Conservation (phyloP, 192 early-diverging fungal species). For the Backusella tarrabulga region DNA sequence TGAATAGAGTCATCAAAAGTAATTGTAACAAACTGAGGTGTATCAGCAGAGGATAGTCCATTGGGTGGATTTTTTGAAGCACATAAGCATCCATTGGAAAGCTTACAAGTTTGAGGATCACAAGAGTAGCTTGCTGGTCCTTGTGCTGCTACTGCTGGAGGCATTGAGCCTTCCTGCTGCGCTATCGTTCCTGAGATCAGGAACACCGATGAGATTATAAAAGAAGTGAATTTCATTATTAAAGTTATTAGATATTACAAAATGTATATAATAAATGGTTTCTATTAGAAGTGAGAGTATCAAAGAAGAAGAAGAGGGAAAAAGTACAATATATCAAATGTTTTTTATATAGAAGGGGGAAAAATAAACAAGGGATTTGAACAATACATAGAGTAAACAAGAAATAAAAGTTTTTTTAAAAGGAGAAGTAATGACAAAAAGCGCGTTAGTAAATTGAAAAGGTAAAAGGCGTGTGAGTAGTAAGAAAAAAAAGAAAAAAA, state of each 20-base stretch:
- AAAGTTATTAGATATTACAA: not conserved
- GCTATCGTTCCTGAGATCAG: not conserved
- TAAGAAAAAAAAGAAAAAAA: not conserved
- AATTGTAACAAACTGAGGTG: constrained; percentile 52
- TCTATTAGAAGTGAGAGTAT: not conserved
- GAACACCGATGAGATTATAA: not conserved
- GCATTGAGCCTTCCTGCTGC: constrained; percentile 14
- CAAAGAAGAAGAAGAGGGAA: not conserved
- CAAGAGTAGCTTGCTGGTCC: constrained; percentile 27
- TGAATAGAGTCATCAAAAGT: constrained; percentile 64
- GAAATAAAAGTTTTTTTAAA: not conserved
- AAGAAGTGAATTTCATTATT: not conserved
- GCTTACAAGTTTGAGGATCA: constrained; percentile 38
- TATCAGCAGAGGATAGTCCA: constrained; percentile 36
- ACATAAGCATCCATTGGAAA: constrained; percentile 45
- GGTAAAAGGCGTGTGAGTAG: not conserved
- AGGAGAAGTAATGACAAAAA: not conserved
- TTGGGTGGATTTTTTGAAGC: constrained; percentile 45
- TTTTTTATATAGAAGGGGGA: not conserved
- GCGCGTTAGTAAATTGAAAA: constrained; percentile 2
- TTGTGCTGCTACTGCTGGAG: not conserved
- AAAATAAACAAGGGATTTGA: not conserved
- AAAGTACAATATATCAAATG: not conserved
- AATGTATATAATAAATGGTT: not conserved
- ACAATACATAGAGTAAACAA: not conserved